Evolutionary conservation across 2,329 filamentous ascomycete species (phyloP).

Genomic region (Penicillium sp.): DNA sequence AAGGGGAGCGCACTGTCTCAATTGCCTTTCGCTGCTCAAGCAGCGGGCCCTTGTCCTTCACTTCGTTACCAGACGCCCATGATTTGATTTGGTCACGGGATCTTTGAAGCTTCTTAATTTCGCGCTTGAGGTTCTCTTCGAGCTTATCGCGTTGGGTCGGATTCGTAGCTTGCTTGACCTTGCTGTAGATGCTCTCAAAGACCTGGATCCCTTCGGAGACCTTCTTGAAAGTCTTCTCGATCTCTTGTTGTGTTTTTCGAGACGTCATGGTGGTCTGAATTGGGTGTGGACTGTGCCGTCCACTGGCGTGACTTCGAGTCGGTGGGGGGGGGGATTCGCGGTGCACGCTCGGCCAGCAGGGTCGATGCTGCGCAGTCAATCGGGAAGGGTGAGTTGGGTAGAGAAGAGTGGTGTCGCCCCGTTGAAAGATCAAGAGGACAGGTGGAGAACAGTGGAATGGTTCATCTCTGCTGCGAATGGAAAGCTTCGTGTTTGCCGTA

Average conservation of each 20-base stretch:
- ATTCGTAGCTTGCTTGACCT: slow-evolving; percentile 91
- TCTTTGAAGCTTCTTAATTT: slow-evolving; percentile 99
- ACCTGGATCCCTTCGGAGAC: slow-evolving; percentile 87
- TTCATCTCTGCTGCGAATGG: slow-evolving; percentile 16
- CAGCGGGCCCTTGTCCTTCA: slow-evolving; percentile 97
- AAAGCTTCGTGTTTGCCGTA: slow-evolving; percentile 21
- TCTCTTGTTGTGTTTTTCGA: slow-evolving; percentile 95
- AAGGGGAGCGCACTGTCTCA: slow-evolving; percentile 68
- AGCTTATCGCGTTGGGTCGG: slow-evolving; percentile 96
- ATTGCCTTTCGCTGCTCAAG: slow-evolving; percentile 93
- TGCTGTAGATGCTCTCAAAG: slow-evolving; percentile 95
- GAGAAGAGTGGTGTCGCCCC: slow-evolving; percentile 2
- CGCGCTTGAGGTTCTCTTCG: slow-evolving; percentile 95
- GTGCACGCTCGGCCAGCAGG: slow-evolving; percentile 7
- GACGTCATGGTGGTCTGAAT: slow-evolving; percentile 68
- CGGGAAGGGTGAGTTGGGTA: not conserved
- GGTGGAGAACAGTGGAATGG: slow-evolving; percentile 14
- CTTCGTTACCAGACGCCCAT: slow-evolving; percentile 97
- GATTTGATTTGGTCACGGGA: slow-evolving; percentile 99
- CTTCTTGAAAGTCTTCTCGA: slow-evolving; percentile 99
- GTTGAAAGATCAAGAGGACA: slow-evolving; percentile 10
- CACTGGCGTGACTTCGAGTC: slow-evolving; percentile 18
- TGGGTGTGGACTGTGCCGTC: slow-evolving; percentile 24
- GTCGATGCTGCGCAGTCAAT: slow-evolving; percentile 8
- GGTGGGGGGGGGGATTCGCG: slow-evolving; percentile 13